phyloP scores from a whole-genome alignment of 1,284 basidiomycete genomes.

The Macrocybe sp. region DNA sequence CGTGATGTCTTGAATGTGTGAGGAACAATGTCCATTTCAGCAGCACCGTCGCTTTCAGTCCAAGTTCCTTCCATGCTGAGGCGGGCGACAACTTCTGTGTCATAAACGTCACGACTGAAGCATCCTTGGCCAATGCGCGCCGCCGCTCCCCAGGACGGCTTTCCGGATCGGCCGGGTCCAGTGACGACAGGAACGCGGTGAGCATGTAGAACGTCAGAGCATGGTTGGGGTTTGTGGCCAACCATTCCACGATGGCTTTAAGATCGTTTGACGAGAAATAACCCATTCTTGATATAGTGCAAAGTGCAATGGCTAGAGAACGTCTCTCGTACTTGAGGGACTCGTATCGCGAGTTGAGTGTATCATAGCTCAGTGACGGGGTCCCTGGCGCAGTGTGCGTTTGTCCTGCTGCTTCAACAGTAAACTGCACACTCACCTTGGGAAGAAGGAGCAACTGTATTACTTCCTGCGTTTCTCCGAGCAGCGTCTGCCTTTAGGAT shows the following conservation, averaged over 20 bases:
- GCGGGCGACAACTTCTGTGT: slow-evolving; percentile 48
- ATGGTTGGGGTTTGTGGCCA: slow-evolving; percentile 56
- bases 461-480: slow-evolving; percentile 58
- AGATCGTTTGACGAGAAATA: slow-evolving; percentile 55
- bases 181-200: slow-evolving; percentile 57
- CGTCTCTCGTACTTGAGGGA: slow-evolving; percentile 72
- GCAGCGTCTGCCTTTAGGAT: slow-evolving; percentile 51
- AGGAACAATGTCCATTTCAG: slow-evolving; percentile 89
- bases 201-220: slow-evolving; percentile 71
- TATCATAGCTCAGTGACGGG: slow-evolving; percentile 55
- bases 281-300: slow-evolving; percentile 60
- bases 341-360: slow-evolving; percentile 61
- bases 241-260: slow-evolving; percentile 60
- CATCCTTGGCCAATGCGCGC: slow-evolving; percentile 41
- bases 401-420: not conserved
- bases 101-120: slow-evolving; percentile 47
- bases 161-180: slow-evolving; percentile 64
- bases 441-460: slow-evolving; percentile 48
- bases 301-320: slow-evolving; percentile 56
- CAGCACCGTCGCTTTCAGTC: slow-evolving; percentile 70
- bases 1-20: slow-evolving; percentile 67
- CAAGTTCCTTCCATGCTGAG: slow-evolving; percentile 65
- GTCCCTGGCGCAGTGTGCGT: slow-evolving; percentile 24
- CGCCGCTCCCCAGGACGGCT: slow-evolving; percentile 38
- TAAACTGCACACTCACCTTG: slow-evolving; percentile 36